Percentiles rank a stretch among this genome's conserved stretches.
Conservation (phyloP, 75 land plant species). For the Ceratopteris richardii region DNA sequence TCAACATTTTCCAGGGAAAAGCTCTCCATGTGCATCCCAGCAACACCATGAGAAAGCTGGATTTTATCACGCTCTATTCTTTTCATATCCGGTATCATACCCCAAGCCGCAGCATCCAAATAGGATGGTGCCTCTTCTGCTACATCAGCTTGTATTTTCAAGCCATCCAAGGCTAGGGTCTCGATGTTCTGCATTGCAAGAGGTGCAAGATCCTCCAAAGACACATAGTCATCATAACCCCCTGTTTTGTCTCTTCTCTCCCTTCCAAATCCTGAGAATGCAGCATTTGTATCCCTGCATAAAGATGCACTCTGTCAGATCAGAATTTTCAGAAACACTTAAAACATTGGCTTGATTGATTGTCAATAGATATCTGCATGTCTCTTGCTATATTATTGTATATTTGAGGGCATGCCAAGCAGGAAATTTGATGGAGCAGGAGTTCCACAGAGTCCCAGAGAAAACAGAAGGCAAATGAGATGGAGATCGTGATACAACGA, state of each 20-base stretch:
- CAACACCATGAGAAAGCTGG: slow-evolving; percentile 7
- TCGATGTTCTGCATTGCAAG: slow-evolving; percentile 41
- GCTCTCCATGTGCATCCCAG: background rate
- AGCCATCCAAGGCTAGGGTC: slow-evolving; percentile 35
- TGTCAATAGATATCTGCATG: too few relatives aligned
- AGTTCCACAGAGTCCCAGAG: too few relatives aligned
- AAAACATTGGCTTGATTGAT: too few relatives aligned
- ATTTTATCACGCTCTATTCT: background rate
- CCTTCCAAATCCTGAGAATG: background rate
- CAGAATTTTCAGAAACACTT: too few relatives aligned
- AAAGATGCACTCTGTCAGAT: too few relatives aligned
- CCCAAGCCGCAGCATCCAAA: slow-evolving; percentile 16
- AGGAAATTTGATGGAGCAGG: too few relatives aligned
- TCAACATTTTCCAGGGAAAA: background rate
- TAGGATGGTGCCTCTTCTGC: slow-evolving; percentile 33
- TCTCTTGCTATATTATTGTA: too few relatives aligned
- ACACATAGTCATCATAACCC: slow-evolving; percentile 16
- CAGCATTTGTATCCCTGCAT: background rate
- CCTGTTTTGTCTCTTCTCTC: background rate
- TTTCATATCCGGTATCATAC: background rate
- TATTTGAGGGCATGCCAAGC: too few relatives aligned
- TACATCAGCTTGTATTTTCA: slow-evolving; percentile 44
- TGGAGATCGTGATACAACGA: too few relatives aligned
- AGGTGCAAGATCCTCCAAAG: slow-evolving; percentile 35
- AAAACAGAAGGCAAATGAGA: too few relatives aligned